A percentile compares a stretch with the other conserved stretches of the same genome.
Conservation (phyloP, 176 grass and related monocot genomes). For the Eragrostis curvula region DNA sequence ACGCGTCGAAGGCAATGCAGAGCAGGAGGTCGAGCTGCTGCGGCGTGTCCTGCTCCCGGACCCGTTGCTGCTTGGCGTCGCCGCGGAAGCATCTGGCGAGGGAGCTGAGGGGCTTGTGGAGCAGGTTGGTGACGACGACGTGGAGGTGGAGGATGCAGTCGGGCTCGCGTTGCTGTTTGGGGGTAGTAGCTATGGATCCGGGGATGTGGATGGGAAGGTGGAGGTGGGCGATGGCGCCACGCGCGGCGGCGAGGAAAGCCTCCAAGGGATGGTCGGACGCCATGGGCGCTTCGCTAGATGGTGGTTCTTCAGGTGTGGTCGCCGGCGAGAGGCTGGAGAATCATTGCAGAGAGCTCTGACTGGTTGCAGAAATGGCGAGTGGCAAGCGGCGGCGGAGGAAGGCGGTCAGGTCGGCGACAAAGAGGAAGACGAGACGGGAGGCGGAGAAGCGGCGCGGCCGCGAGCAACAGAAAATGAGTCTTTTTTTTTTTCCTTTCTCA, state of each 20-base stretch:
- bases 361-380: background rate
- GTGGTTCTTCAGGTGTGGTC: background rate
- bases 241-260: constrained; percentile 37
- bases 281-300: constrained; percentile 14
- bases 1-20: constrained; percentile 72
- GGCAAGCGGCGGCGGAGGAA: constrained; percentile 11
- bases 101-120: constrained; percentile 74
- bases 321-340: constrained; percentile 20
- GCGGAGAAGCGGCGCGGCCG: constrained; percentile 36
- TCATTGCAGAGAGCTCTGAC: constrained; percentile 1
- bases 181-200: constrained; percentile 21
- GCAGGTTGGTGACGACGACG: constrained; percentile 57
- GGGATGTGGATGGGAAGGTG: constrained; percentile 31
- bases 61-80: constrained; percentile 15
- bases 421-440: background rate
- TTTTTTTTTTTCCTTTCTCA: background rate
- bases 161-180: constrained; percentile 28
- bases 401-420: too few species aligned
- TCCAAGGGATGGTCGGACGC: constrained; percentile 46
- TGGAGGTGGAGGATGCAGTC: constrained; percentile 68
- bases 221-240: constrained; percentile 38
- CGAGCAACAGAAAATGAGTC: constrained; percentile 15
- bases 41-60: background rate
- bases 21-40: constrained; percentile 70
- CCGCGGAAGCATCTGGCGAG: constrained; percentile 70